Conservation (phyloP, 2,329 filamentous ascomycete species). For the Teratosphaeria epicoccoides region DNA sequence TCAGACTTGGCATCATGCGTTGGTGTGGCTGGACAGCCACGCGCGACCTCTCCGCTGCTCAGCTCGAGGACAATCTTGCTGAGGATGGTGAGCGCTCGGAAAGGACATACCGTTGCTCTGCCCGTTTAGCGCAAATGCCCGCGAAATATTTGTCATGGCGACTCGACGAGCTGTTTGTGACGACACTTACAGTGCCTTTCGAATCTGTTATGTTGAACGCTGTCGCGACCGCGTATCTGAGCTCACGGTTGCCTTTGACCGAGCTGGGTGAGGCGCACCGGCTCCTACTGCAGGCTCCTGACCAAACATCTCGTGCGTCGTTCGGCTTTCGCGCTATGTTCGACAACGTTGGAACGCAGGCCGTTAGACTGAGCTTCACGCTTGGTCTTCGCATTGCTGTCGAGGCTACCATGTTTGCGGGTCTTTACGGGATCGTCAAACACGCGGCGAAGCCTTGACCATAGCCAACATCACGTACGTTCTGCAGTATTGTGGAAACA, state of each 20-base stretch:
- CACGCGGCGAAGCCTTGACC: neutral
- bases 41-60: neutral
- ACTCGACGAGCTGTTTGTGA: conserved; percentile 14
- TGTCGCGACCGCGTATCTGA: conserved; percentile 11
- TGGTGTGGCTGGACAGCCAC: conserved; percentile 15
- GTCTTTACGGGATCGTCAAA: conserved; percentile 8
- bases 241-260: conserved; percentile 6
- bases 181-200: conserved; percentile 16
- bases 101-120: conserved; percentile 10
- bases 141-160: conserved; percentile 11
- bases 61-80: neutral
- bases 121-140: conserved; percentile 15
- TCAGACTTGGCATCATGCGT: conserved; percentile 10
- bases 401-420: conserved; percentile 12
- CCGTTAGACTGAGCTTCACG: conserved; percentile 12
- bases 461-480: neutral
- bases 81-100: neutral
- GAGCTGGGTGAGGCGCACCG: conserved; percentile 1
- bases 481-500: no score
- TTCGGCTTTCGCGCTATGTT: conserved; percentile 10
- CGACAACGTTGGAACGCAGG: neutral
- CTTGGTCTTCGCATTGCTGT: conserved; percentile 6
- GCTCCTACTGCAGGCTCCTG: neutral
- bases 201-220: conserved; percentile 16
- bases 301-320: neutral